Conservation (phyloP, 495 filamentous ascomycete species). For the Cercophora scortea region DNA sequence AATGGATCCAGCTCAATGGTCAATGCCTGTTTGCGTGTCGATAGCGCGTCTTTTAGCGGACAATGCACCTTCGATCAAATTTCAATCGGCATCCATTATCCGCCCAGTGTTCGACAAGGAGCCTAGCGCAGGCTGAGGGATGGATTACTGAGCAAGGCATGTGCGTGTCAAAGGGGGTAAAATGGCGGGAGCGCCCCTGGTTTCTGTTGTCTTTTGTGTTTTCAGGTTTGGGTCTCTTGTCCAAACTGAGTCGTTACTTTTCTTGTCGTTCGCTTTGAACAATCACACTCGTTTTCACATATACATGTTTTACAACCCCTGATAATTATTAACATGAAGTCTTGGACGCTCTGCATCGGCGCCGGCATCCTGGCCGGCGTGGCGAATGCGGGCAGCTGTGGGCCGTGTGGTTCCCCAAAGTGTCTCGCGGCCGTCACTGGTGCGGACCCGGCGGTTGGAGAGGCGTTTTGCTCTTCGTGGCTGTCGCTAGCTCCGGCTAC, state of each 20-base stretch:
- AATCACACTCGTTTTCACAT: constrained; percentile 4
- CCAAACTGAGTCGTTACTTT: background rate
- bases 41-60: background rate
- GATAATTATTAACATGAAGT: background rate
- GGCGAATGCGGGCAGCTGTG: background rate
- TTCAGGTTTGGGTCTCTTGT: background rate
- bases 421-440: constrained; percentile 6
- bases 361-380: constrained; percentile 6
- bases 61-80: background rate
- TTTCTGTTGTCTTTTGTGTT: background rate
- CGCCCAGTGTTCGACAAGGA: background rate
- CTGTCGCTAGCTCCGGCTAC: constrained; percentile 10
- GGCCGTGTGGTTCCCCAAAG: constrained; percentile 3
- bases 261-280: background rate
- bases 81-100: background rate
- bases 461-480: constrained; percentile 15
- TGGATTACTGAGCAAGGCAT: background rate
- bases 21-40: background rate
- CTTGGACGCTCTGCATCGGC: constrained; percentile 1
- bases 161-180: background rate
- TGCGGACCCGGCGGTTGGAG: constrained; percentile 3
- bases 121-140: background rate
- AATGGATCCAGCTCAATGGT: background rate
- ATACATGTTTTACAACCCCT: background rate
- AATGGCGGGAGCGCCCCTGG: background rate